Percentiles rank a stretch among this genome's conserved stretches.
These are phyloP conservation scores for Benincasa hispida DNA, from an alignment of 306 rosid genomes.

Conservation along the genomic window DNA sequence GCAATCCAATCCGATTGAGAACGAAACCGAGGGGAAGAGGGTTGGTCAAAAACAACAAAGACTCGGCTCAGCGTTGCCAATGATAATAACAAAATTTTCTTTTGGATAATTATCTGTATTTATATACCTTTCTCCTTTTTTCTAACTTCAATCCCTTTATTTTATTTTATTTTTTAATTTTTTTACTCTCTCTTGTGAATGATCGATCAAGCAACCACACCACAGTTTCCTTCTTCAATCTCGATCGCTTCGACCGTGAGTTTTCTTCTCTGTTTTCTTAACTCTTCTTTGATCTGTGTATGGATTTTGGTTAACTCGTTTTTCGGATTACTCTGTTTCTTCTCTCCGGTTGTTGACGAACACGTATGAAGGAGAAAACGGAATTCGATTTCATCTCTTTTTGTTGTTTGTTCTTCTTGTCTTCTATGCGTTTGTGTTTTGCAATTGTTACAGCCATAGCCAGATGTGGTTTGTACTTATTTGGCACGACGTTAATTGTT, in stretches of 20 bases:
- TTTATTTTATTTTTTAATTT: too few species aligned
- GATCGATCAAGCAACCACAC: not conserved
- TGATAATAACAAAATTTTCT: not conserved
- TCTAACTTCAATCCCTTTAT: not conserved
- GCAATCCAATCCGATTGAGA: not conserved
- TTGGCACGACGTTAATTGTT: not conserved
- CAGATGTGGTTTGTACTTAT: not conserved
- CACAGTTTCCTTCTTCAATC: not conserved
- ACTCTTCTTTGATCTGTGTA: not conserved
- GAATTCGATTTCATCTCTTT: not conserved
- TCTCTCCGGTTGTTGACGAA: not conserved
- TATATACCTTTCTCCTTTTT: not conserved
- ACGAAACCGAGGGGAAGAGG: not conserved
- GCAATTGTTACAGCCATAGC: not conserved
- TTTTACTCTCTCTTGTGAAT: not conserved
- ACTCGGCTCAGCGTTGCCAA: not conserved
- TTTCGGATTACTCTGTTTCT: not conserved
- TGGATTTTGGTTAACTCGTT: not conserved
- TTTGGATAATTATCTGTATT: not conserved
- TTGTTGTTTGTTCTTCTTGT: not conserved
- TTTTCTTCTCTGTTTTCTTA: not conserved
- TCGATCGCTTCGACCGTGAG: constrained; percentile 4
- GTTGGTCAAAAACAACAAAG: not conserved
- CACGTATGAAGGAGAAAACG: not conserved
- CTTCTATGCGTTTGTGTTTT: not conserved